These are phyloP conservation scores for Apiospora arundinis DNA, from an alignment of 2,329 filamentous ascomycete genomes.

Conservation along the genomic window DNA sequence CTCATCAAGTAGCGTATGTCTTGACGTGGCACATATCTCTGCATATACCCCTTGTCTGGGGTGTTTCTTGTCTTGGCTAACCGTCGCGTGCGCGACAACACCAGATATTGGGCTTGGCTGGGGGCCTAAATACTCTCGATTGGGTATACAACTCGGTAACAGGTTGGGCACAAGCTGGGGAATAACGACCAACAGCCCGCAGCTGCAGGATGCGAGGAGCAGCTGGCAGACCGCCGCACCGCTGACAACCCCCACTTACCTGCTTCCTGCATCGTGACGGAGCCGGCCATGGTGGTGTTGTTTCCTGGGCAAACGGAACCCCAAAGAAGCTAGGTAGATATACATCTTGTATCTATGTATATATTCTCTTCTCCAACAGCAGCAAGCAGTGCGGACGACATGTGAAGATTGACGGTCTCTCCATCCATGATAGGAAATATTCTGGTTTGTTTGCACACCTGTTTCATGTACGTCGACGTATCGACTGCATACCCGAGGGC, in stretches of 20 bases:
- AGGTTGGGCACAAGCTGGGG: background rate
- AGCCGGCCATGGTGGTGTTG: background rate
- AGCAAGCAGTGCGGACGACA: background rate
- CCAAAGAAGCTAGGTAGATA: background rate
- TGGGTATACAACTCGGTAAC: background rate
- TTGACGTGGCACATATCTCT: background rate
- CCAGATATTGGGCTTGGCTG: too few relatives aligned
- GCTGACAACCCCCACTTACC: background rate
- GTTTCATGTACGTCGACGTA: slow-evolving; percentile 13
- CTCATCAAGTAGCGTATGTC: background rate
- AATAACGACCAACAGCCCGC: background rate
- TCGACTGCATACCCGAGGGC: background rate
- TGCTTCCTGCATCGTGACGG: background rate
- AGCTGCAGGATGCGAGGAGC: background rate
- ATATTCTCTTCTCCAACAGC: too few relatives aligned
- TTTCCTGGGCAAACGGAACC: background rate
- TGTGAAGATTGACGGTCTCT: background rate
- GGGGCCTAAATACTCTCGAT: too few relatives aligned
- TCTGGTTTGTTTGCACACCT: background rate
- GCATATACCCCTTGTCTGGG: background rate
- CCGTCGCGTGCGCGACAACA: too few relatives aligned
- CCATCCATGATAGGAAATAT: background rate
- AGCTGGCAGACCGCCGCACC: background rate
- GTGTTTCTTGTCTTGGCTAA: background rate
- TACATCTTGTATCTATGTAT: too few relatives aligned